Evolutionary conservation across 208 protist species (phyloP).

Genomic region (Leishmania lainsoni): DNA sequence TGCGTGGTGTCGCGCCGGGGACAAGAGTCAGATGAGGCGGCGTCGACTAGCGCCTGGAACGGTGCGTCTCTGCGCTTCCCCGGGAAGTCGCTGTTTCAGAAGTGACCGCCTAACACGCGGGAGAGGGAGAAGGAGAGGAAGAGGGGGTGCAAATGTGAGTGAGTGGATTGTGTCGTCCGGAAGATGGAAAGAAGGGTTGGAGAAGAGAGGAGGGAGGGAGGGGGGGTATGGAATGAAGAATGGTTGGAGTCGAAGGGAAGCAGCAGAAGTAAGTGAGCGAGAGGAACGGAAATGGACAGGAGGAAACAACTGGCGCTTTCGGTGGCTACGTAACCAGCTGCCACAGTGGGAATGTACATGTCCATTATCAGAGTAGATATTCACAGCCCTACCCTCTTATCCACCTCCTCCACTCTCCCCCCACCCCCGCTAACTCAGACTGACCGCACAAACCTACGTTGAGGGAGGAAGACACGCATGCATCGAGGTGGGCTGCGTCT

Average conservation of each 20-base stretch:
- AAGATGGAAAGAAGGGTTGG: not conserved
- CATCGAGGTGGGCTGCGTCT: not conserved
- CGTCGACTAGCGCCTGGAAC: not conserved
- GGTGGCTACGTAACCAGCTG: not conserved
- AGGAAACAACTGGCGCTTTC: not conserved
- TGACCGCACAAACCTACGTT: not conserved
- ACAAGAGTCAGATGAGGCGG: not conserved
- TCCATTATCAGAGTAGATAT: not conserved
- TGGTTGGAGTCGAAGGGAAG: not conserved
- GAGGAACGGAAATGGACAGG: not conserved
- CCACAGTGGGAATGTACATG: not conserved
- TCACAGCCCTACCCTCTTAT: not conserved
- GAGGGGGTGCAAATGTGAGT: not conserved
- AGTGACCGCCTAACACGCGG: not conserved
- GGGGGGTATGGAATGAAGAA: not conserved
- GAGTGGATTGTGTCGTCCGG: not conserved
- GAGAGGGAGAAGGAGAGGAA: not conserved
- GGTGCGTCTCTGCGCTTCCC: not conserved
- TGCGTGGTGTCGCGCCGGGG: not conserved
- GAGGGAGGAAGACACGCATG: not conserved
- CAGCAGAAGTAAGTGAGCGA: constrained; percentile 7
- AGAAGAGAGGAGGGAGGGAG: not conserved
- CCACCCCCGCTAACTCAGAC: not conserved
- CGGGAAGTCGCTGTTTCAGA: not conserved
- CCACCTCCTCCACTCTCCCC: not conserved